phyloP scores from a whole-genome alignment of 345 rosid genomes.

The Salix udensis region DNA sequence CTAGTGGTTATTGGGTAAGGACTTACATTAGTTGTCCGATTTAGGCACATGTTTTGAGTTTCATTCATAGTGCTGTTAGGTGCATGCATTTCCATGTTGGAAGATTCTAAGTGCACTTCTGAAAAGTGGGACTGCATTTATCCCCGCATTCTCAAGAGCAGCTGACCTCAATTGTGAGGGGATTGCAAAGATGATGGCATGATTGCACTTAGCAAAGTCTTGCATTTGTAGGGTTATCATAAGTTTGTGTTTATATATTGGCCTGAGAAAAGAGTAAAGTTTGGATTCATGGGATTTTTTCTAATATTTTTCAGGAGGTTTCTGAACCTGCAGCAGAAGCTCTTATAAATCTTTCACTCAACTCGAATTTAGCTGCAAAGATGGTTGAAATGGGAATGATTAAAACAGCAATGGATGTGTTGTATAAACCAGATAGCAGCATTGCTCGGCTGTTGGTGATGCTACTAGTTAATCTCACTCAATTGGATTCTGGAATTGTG shows the following conservation, averaged over 20 bases:
- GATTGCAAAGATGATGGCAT: not conserved
- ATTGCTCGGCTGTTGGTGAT: conserved; percentile 62
- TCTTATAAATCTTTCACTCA: conserved; percentile 83
- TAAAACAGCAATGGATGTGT: conserved; percentile 57
- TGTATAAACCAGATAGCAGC: conserved; percentile 63
- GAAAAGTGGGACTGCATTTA: not conserved
- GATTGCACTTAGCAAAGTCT: not conserved
- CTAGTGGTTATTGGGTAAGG: not conserved
- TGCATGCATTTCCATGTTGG: not conserved
- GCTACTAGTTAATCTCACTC: conserved; percentile 91
- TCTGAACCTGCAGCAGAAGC: conserved; percentile 87
- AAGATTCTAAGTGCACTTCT: not conserved
- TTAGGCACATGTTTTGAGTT: not conserved
- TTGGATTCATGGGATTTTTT: not conserved
- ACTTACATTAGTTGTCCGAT: not conserved
- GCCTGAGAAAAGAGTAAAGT: not conserved
- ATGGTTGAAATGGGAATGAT: conserved; percentile 67
- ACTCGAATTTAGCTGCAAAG: conserved; percentile 53
- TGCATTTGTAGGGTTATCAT: not conserved
- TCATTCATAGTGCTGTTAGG: not conserved
- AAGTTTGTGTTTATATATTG: not conserved
- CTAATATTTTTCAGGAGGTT: conserved; percentile 49
- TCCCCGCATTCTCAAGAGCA: not conserved
- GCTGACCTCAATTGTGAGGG: not conserved
- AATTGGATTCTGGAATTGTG: conserved; percentile 67